Evolutionary conservation across 2,329 filamentous ascomycete species (phyloP), one percentile per base, ranked within the genome.

Genomic region (Nemania sp.): DNA sequence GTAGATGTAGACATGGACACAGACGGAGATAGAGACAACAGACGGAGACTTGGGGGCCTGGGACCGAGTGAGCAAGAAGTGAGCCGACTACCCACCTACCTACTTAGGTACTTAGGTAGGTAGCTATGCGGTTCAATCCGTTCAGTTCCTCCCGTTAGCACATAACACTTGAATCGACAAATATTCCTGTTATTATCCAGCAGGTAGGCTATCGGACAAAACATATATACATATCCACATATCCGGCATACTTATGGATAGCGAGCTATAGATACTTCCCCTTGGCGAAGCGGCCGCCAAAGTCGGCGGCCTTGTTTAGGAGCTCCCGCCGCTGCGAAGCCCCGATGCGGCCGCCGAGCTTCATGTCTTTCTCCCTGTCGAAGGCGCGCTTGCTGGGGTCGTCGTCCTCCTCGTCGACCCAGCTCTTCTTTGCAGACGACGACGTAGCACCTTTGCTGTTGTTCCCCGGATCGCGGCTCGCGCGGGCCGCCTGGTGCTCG

Each of bases 281-380:
- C 66, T 90, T 90, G 17, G 87, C 85, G 71, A 97, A 97, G 50
- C 91, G 82, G 0, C 89, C 89, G 3, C 90, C 88, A 76, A 97
- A 97, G 69, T 92, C 89, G 15, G 87, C 85, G 4, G 92, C 90
- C 72, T 90, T 89, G 66, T 85, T 89, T 61, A 97, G 74, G 79
- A 98, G 79, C 68, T 97, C 90, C 69, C 86, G 86, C 67, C 89
- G 86, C 78, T 97, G 88, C 37, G 87, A 82, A 66, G 87, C 80
- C 25, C 87, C 89, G 54, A 97, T 86, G 69, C 85, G 87, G 17
- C 86, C 85, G 9, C 89, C 88, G 2, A 91, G 78, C 40, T 86
- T 89, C 86, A 98, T 97, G 74, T 98, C 95, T 79, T 97, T 98
- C 75, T 97, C 91, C 64, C 87, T 84, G 77, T 97, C 92, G 76